Evolutionary conservation across 257 asterid species (phyloP).

Genomic region (Nicotiana tabacum): DNA sequence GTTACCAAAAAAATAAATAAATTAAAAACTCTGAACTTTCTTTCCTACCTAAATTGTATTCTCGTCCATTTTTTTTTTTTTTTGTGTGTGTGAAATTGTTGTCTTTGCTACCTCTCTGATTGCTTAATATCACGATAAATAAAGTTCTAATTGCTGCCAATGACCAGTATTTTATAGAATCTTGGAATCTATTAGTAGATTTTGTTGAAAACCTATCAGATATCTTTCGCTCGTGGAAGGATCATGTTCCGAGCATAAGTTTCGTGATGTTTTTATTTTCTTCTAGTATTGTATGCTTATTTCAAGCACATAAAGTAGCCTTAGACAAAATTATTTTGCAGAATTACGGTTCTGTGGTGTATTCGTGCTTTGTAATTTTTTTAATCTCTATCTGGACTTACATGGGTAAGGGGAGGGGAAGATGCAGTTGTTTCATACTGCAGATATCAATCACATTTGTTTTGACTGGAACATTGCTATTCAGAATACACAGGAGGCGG

Average conservation of each 20-base stretch:
- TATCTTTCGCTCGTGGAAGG: background rate
- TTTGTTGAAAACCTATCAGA: background rate
- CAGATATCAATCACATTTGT: background rate
- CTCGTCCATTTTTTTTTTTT: background rate
- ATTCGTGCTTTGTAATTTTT: background rate
- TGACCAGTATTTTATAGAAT: background rate
- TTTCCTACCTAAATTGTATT: background rate
- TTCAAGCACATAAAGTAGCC: background rate
- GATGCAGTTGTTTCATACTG: background rate
- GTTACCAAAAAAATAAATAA: background rate
- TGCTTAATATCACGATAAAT: background rate
- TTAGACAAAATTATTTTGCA: background rate
- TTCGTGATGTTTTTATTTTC: background rate
- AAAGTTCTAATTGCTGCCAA: background rate
- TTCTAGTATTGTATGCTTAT: background rate
- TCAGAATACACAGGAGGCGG: slow-evolving; percentile 64
- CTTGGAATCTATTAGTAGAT: background rate
- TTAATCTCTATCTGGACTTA: background rate
- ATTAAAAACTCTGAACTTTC: background rate
- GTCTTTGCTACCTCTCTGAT: background rate
- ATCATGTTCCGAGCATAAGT: background rate
- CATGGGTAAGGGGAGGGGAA: background rate
- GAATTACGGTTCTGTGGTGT: background rate
- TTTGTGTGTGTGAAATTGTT: background rate
- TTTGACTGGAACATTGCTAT: slow-evolving; percentile 12